These are phyloP conservation scores for Russula sp. DNA, from an alignment of 768 basidiomycete genomes.

Conservation along the genomic window DNA sequence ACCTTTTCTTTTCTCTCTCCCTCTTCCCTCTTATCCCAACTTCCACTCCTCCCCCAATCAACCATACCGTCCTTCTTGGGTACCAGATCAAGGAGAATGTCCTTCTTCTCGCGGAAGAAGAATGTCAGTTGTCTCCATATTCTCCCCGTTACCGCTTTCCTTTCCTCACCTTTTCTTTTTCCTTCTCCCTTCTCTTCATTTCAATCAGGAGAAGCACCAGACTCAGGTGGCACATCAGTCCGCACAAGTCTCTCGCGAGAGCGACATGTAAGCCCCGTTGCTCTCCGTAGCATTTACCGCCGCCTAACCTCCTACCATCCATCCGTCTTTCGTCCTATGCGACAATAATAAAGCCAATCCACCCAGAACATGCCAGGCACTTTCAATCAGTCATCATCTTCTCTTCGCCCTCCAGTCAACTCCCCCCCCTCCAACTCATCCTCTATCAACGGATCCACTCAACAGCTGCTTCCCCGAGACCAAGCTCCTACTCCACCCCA, in stretches of 20 bases:
- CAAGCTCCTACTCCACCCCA: constrained; percentile 25
- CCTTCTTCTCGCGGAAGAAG: constrained; percentile 91
- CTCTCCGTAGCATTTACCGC: neutral
- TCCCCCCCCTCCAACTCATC: constrained; percentile 29
- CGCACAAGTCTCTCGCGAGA: constrained; percentile 14
- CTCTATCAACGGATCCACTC: constrained; percentile 29
- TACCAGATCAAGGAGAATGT: constrained; percentile 68
- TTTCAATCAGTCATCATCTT: constrained; percentile 20
- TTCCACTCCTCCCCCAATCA: constrained; percentile 24
- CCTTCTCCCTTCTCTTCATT: constrained; percentile 3
- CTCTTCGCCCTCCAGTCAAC: constrained; percentile 22
- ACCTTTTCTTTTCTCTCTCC: neutral
- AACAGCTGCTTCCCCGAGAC: constrained; percentile 28
- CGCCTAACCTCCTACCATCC: constrained; percentile 7
- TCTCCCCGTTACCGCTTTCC: constrained; percentile 5
- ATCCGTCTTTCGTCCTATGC: neutral
- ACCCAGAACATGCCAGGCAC: constrained; percentile 13
- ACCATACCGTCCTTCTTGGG: constrained; percentile 65
- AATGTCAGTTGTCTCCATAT: constrained; percentile 27
- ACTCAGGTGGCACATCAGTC: constrained; percentile 14
- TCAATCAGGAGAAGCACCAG: constrained; percentile 20
- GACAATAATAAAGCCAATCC: neutral
- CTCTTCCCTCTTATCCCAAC: neutral
- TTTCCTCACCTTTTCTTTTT: neutral
- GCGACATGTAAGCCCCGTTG: constrained; percentile 8